Evolutionary conservation across 164 flowering plant genomes (phyloP).

Genomic region (Aristolochia californica): DNA sequence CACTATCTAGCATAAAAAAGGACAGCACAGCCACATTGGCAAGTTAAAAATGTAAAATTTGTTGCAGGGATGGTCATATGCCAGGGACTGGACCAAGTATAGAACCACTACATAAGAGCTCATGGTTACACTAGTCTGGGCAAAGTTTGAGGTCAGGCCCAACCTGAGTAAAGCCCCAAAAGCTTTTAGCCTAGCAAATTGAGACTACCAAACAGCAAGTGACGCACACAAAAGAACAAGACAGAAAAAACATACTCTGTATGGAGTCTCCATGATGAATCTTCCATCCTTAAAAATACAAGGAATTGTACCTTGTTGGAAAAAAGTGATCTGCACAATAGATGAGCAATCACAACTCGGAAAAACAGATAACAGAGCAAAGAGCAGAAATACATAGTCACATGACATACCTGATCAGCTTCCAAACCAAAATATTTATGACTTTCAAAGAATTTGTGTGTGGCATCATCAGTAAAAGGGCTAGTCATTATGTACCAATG

Average conservation of each 20-base stretch:
- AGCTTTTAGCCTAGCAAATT: not conserved
- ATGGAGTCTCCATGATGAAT: constrained; percentile 92
- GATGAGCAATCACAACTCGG: not conserved
- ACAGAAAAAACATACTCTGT: constrained; percentile 38
- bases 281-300: constrained; percentile 90
- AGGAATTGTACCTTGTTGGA: constrained; percentile 99
- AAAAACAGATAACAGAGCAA: constrained; percentile 1
- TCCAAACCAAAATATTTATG: constrained; percentile 91
- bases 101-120: too few species aligned
- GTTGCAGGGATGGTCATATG: too few species aligned
- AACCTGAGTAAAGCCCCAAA: too few species aligned
- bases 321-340: constrained; percentile 71
- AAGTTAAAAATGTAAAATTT: not conserved
- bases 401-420: constrained; percentile 61
- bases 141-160: too few species aligned
- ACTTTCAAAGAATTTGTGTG: constrained; percentile 75
- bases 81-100: too few species aligned
- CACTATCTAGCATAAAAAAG: constrained; percentile 1
- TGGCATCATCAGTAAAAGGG: constrained; percentile 90
- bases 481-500: constrained; percentile 99
- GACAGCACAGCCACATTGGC: not conserved
- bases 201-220: not conserved
- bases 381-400: constrained; percentile 4
- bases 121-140: too few species aligned
- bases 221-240: not conserved